Conservation (phyloP, 176 grass and related monocot genomes). For the Paspalum vaginatum region DNA sequence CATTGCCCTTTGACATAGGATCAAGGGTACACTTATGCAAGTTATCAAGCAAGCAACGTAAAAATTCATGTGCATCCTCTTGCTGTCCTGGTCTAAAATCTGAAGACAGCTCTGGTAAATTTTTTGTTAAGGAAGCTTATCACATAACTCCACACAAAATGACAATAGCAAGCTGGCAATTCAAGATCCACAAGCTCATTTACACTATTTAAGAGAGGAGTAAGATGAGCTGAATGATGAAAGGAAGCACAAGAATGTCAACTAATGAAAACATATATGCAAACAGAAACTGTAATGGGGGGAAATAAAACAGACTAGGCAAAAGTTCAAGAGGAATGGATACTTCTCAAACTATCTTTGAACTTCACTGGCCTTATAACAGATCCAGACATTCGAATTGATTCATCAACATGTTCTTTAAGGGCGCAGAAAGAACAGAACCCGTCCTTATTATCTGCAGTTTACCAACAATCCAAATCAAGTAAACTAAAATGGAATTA, state of each 20-base stretch:
- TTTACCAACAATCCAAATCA: slow-evolving; percentile 16
- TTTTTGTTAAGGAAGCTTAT: slow-evolving; percentile 50
- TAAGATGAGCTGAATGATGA: neutral
- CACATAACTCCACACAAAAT: slow-evolving; percentile 15
- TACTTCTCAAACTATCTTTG: slow-evolving; percentile 84
- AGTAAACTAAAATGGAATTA: slow-evolving; percentile 9
- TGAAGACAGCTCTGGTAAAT: slow-evolving; percentile 73
- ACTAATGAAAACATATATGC: slow-evolving; percentile 1
- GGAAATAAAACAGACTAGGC: neutral
- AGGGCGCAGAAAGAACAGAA: slow-evolving; percentile 90
- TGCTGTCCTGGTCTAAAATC: slow-evolving; percentile 71
- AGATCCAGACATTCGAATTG: slow-evolving; percentile 59
- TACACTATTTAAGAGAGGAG: neutral
- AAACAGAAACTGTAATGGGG: neutral
- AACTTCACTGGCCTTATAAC: slow-evolving; percentile 64
- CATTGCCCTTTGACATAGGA: slow-evolving; percentile 38
- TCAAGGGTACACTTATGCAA: slow-evolving; percentile 66
- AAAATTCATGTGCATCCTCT: slow-evolving; percentile 95
- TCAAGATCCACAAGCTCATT: too few relatives aligned
- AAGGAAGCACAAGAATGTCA: neutral
- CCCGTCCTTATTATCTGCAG: slow-evolving; percentile 57
- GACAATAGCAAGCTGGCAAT: neutral
- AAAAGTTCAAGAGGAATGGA: slow-evolving; percentile 59
- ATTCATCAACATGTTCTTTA: slow-evolving; percentile 64
- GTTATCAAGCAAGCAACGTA: slow-evolving; percentile 77